phyloP scores from a whole-genome alignment of 345 rosid species.

The Salix caprea region DNA sequence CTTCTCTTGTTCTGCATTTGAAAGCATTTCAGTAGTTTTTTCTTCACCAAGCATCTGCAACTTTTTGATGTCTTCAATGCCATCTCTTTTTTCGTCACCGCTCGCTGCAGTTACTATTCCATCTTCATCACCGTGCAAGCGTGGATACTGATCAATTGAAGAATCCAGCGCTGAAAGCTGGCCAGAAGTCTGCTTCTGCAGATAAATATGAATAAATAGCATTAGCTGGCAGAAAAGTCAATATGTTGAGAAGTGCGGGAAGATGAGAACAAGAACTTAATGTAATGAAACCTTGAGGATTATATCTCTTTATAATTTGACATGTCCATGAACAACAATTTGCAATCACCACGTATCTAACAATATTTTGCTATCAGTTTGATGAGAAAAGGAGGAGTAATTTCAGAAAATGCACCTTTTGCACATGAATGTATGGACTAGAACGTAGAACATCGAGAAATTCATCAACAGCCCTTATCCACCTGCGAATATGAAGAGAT shows the following conservation, averaged over 20 bases:
- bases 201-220: neutral
- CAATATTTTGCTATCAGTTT: neutral
- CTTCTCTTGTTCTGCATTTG: conserved; percentile 22
- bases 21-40: conserved; percentile 5
- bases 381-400: neutral
- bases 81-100: conserved; percentile 29
- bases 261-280: neutral
- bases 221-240: neutral
- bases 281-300: neutral
- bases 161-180: conserved; percentile 31
- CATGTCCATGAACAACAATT: neutral
- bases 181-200: conserved; percentile 33
- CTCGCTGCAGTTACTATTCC: conserved; percentile 66
- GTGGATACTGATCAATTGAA: conserved; percentile 67
- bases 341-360: neutral
- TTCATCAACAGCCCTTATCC: conserved; percentile 81
- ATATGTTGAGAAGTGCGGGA: neutral
- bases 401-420: conserved; percentile 35
- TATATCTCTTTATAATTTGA: neutral
- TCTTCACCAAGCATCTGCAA: neutral
- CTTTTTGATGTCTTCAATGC: neutral
- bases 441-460: conserved; percentile 58
- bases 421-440: conserved; percentile 62
- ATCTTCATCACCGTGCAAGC: conserved; percentile 50
- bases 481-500: conserved; percentile 44